A percentile compares a stretch with the other conserved stretches of the same genome.
Evolutionary conservation across 2,329 filamentous ascomycete species (phyloP).

Genomic region (Mollisia scopiformis): DNA sequence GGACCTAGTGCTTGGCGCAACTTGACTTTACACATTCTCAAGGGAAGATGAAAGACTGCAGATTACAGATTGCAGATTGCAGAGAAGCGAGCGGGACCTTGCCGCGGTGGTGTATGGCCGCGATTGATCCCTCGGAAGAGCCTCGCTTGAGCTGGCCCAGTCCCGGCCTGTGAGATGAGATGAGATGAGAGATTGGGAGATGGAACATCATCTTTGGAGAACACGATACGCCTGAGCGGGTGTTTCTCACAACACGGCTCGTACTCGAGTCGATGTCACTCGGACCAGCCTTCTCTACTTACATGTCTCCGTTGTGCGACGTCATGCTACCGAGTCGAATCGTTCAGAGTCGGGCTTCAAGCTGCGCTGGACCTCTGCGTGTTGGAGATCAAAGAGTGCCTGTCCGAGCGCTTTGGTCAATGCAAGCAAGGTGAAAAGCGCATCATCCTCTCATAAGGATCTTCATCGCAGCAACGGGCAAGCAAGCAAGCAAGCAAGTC

Average conservation of each 20-base stretch:
- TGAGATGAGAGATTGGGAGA: neutral
- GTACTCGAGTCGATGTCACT: neutral
- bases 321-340: slow-evolving; percentile 8
- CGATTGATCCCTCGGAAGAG: no score
- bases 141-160: no score
- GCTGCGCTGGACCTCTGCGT: neutral
- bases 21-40: no score
- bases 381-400: slow-evolving; percentile 6
- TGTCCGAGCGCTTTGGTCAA: slow-evolving; percentile 7
- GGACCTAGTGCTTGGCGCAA: no score
- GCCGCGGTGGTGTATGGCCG: neutral
- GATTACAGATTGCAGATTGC: neutral
- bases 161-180: neutral
- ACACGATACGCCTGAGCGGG: no score
- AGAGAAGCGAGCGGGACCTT: neutral
- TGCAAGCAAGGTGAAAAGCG: slow-evolving; percentile 5
- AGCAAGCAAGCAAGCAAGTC: neutral
- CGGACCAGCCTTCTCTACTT: no score
- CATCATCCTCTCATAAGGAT: slow-evolving; percentile 1
- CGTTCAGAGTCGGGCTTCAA: neutral
- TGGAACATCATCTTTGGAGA: no score
- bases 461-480: neutral
- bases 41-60: neutral
- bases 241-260: neutral
- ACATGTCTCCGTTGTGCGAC: neutral